These are phyloP conservation scores for Amanita rubescens DNA, from an alignment of 768 basidiomycete genomes.

Conservation along the genomic window DNA sequence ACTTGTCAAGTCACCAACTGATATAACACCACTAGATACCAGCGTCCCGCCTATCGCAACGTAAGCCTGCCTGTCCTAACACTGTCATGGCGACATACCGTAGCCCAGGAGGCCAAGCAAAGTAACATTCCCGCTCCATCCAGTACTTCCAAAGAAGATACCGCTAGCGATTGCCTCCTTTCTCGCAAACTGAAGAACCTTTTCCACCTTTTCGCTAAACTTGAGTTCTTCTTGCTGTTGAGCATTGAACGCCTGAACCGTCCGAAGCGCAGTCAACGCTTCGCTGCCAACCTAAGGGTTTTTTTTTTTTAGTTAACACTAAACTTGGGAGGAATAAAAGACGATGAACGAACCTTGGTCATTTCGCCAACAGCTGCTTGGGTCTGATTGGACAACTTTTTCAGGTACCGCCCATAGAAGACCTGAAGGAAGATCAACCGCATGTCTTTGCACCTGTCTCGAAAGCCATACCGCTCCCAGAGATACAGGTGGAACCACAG, in stretches of 20 bases:
- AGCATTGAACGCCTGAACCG: conserved; percentile 90
- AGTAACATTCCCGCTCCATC: conserved; percentile 92
- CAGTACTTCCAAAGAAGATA: conserved; percentile 88
- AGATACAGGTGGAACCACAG: conserved; percentile 83
- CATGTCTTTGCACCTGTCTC: neutral
- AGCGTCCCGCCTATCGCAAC: conserved; percentile 69
- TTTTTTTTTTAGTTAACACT: neutral
- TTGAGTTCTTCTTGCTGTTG: conserved; percentile 66
- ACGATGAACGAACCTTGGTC: conserved; percentile 52
- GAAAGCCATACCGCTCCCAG: conserved; percentile 60
- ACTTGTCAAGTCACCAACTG: conserved; percentile 88
- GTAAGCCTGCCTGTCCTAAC: neutral
- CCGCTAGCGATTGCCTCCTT: conserved; percentile 88
- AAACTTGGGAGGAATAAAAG: neutral
- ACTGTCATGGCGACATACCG: conserved; percentile 36
- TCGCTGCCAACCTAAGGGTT: conserved; percentile 82
- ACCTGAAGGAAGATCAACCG: conserved; percentile 43
- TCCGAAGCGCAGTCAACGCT: conserved; percentile 78
- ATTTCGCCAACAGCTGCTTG: conserved; percentile 95
- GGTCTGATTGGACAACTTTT: conserved; percentile 82
- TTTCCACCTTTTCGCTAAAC: conserved; percentile 59
- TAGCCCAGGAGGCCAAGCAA: conserved; percentile 85
- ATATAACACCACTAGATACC: conserved; percentile 81
- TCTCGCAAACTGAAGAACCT: conserved; percentile 66
- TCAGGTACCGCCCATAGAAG: conserved; percentile 92